A percentile compares a stretch with the other conserved stretches of the same genome.
Conservation (phyloP, 2,329 filamentous ascomycete genomes). For the Rugonectria rugulosa region DNA sequence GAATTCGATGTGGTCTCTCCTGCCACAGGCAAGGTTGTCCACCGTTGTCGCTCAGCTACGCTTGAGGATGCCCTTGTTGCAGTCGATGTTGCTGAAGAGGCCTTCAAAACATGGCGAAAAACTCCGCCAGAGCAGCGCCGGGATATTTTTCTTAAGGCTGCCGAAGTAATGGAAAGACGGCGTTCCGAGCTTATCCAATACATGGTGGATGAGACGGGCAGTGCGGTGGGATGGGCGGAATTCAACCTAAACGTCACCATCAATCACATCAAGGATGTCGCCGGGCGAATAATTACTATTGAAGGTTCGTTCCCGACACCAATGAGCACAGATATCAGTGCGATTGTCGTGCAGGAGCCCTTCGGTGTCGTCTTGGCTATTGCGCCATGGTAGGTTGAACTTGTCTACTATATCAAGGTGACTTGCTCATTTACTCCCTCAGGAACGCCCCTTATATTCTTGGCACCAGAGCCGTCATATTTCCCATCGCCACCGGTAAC, state of each 20-base stretch:
- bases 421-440: not conserved
- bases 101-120: slow-evolving; percentile 74
- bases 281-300: slow-evolving; percentile 50
- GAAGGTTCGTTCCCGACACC: slow-evolving; percentile 48
- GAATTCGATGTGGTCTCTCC: slow-evolving; percentile 67
- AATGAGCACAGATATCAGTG: slow-evolving; percentile 47
- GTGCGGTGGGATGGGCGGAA: slow-evolving; percentile 46
- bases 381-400: slow-evolving; percentile 73
- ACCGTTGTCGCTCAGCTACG: slow-evolving; percentile 63
- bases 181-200: slow-evolving; percentile 67
- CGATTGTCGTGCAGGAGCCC: slow-evolving; percentile 76
- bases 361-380: slow-evolving; percentile 82
- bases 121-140: slow-evolving; percentile 68
- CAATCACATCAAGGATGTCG: slow-evolving; percentile 53
- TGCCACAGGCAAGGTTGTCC: slow-evolving; percentile 57
- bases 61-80: slow-evolving; percentile 63
- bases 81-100: slow-evolving; percentile 64
- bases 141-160: slow-evolving; percentile 74
- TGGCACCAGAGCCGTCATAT: slow-evolving; percentile 61
- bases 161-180: slow-evolving; percentile 67
- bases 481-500: slow-evolving; percentile 80
- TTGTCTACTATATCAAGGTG: not conserved
- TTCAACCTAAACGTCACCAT: slow-evolving; percentile 49
- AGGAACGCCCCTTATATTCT: slow-evolving; percentile 68
- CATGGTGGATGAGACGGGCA: slow-evolving; percentile 61